Conservation (phyloP, 345 rosid genomes). For the Sonneratia caseolaris region DNA sequence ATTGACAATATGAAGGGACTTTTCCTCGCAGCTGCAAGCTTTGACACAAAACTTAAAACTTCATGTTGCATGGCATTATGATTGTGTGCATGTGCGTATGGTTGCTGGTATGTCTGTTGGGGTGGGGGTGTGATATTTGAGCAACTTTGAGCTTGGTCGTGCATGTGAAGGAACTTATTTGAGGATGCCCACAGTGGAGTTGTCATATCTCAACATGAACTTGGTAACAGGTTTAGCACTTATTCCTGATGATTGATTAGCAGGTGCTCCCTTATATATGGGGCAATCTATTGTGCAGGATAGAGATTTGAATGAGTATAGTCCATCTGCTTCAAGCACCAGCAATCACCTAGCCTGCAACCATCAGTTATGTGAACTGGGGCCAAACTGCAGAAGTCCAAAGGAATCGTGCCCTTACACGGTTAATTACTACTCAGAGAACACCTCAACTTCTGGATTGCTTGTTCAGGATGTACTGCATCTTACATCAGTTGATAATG, state of each 20-base stretch:
- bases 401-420: constrained; percentile 62
- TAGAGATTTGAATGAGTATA: constrained; percentile 65
- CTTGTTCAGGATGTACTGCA: constrained; percentile 64
- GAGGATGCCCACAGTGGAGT: constrained; percentile 7
- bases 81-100: not conserved
- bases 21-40: too few species aligned
- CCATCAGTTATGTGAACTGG: constrained; percentile 51
- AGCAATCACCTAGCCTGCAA: constrained; percentile 67
- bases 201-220: constrained; percentile 13
- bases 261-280: constrained; percentile 93
- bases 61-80: not conserved
- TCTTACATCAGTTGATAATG: constrained; percentile 36
- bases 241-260: constrained; percentile 91
- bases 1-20: not conserved
- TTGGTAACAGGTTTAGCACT: constrained; percentile 63
- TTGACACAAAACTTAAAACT: not conserved
- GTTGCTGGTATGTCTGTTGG: not conserved
- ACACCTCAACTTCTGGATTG: constrained; percentile 76
- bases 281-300: constrained; percentile 97
- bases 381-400: constrained; percentile 43
- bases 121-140: too few species aligned
- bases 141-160: not conserved
- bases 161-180: constrained; percentile 1
- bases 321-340: constrained; percentile 59
- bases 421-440: constrained; percentile 33